Conservation (phyloP, 257 asterid species). For the Salvia rosmarinus region DNA sequence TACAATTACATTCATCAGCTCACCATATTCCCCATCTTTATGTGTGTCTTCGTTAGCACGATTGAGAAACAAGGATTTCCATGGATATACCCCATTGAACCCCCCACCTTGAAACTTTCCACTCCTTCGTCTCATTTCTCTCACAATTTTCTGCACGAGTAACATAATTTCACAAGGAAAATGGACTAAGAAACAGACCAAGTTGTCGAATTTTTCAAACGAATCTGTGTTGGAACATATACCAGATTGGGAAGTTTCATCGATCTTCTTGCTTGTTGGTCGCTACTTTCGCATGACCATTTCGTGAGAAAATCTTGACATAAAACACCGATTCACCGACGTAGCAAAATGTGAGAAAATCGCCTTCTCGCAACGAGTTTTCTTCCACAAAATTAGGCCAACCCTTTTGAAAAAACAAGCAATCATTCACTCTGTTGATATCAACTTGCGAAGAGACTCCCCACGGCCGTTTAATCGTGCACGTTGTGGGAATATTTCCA, state of each 20-base stretch:
- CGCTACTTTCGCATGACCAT: conserved; percentile 35
- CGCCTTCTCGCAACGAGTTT: conserved; percentile 31
- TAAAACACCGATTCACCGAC: conserved; percentile 31
- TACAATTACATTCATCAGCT: no score
- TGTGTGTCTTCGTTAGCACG: no score
- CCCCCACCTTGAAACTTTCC: background rate
- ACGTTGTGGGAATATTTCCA: conserved; percentile 31
- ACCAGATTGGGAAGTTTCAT: conserved; percentile 30
- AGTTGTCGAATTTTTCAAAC: no score
- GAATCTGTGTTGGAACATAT: background rate
- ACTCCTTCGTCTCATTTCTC: no score
- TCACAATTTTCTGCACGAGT: no score
- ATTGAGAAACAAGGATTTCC: no score
- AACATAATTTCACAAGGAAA: no score
- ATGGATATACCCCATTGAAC: no score
- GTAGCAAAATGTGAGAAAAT: conserved; percentile 41
- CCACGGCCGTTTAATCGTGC: conserved; percentile 16
- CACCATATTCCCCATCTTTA: no score
- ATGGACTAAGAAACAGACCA: no score
- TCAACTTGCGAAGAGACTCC: conserved; percentile 32
- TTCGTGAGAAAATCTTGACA: conserved; percentile 33
- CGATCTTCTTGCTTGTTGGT: background rate
- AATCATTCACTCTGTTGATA: conserved; percentile 22
- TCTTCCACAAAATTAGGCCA: conserved; percentile 48
- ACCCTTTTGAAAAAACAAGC: conserved; percentile 39